phyloP scores from a whole-genome alignment of 1,139 yeast species.

The Protomyces inouyei region DNA sequence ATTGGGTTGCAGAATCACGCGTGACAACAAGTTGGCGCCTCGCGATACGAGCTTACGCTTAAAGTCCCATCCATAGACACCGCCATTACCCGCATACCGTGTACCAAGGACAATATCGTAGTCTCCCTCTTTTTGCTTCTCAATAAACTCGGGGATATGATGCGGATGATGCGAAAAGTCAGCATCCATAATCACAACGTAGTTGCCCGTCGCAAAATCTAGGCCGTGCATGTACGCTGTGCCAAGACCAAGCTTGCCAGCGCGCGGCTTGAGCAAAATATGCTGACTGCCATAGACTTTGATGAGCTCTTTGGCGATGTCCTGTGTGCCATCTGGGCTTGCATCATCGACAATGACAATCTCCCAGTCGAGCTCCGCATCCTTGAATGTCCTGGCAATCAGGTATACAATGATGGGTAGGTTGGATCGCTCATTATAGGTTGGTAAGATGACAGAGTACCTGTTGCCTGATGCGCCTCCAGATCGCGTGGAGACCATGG shows the following conservation, averaged over 20 bases:
- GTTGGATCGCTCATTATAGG: slow-evolving; percentile 69
- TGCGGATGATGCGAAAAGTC: slow-evolving; percentile 76
- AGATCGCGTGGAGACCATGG: slow-evolving; percentile 22
- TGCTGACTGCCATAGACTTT: slow-evolving; percentile 59
- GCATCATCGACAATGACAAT: slow-evolving; percentile 73
- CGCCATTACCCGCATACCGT: slow-evolving; percentile 75
- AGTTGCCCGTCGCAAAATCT: slow-evolving; percentile 67
- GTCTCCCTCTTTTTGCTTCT: slow-evolving; percentile 58
- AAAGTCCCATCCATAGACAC: slow-evolving; percentile 81
- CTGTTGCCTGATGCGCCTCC: slow-evolving; percentile 42
- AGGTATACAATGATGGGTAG: slow-evolving; percentile 70
- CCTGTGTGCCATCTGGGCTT: slow-evolving; percentile 81
- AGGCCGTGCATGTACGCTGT: slow-evolving; percentile 80
- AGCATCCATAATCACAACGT: slow-evolving; percentile 79
- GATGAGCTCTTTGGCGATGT: slow-evolving; percentile 61
- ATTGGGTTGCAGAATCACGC: slow-evolving; percentile 64
- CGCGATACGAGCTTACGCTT: slow-evolving; percentile 73
- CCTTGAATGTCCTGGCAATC: slow-evolving; percentile 63
- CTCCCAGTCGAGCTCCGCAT: slow-evolving; percentile 63
- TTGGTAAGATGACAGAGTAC: slow-evolving; percentile 72
- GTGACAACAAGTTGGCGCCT: slow-evolving; percentile 76
- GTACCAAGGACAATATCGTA: slow-evolving; percentile 83
- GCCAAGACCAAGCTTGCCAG: slow-evolving; percentile 72
- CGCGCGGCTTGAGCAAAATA: slow-evolving; percentile 60
- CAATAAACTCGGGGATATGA: slow-evolving; percentile 71